Evolutionary conservation across 78 protist species (phyloP).

Genomic region (Corallochytrium limacisporum): DNA sequence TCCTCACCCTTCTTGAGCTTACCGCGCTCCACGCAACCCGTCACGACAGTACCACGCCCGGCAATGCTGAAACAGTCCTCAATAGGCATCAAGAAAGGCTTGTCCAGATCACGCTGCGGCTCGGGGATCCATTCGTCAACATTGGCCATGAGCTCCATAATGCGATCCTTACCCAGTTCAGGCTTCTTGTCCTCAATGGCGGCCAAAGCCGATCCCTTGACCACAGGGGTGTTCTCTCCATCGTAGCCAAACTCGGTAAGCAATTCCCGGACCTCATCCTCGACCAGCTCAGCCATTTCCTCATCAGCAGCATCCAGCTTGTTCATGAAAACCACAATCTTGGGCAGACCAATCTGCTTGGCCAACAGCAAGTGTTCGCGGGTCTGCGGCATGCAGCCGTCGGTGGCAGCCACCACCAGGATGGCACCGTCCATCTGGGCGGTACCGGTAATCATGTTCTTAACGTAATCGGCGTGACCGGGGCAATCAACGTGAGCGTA

Average conservation of each 20-base stretch:
- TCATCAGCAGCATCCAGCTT: constrained; percentile 76
- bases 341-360: constrained; percentile 68
- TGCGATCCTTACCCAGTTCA: constrained; percentile 37
- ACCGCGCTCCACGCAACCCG: constrained; percentile 87
- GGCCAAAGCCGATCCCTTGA: constrained; percentile 58
- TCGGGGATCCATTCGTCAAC: constrained; percentile 53
- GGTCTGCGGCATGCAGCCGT: constrained; percentile 92
- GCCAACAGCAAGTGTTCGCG: constrained; percentile 87
- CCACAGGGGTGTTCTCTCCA: constrained; percentile 55
- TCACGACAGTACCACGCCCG: constrained; percentile 91
- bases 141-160: constrained; percentile 58
- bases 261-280: constrained; percentile 71
- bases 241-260: constrained; percentile 61
- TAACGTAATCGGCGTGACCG: constrained; percentile 78
- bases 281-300: constrained; percentile 80
- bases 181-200: constrained; percentile 53
- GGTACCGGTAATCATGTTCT: constrained; percentile 90
- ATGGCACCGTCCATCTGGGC: constrained; percentile 91
- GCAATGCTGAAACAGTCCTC: constrained; percentile 78
- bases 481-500: constrained; percentile 94
- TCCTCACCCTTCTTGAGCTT: constrained; percentile 58
- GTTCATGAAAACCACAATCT: constrained; percentile 79
- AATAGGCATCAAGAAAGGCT: constrained; percentile 86
- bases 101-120: constrained; percentile 65
- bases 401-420: constrained; percentile 77